Evolutionary conservation across 2,329 filamentous ascomycete species (phyloP).

Genomic region (Apiospora saccharicola): DNA sequence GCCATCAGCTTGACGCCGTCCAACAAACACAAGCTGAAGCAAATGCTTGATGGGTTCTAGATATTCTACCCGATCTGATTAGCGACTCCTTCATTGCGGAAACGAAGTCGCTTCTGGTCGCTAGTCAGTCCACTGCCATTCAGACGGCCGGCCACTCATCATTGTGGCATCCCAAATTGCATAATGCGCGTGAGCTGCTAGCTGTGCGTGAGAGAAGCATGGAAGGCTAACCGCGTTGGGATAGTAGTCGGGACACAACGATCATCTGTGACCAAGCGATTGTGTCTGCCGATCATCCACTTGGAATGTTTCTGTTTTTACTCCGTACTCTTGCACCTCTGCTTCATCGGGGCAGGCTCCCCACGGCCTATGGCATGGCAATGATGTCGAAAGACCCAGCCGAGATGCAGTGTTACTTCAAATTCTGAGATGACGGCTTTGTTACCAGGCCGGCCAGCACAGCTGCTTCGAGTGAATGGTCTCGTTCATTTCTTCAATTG

Average conservation of each 20-base stretch:
- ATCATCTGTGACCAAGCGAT: constrained; percentile 29
- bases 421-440: constrained; percentile 1
- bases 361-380: constrained; percentile 8
- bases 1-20: background rate
- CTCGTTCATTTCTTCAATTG: constrained; percentile 11
- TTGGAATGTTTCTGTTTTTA: constrained; percentile 31
- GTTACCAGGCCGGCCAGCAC: background rate
- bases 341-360: background rate
- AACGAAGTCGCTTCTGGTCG: background rate
- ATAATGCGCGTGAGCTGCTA: constrained; percentile 26
- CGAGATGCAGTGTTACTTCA: background rate
- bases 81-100: background rate
- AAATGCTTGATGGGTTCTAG: background rate
- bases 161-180: constrained; percentile 26
- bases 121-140: constrained; percentile 8
- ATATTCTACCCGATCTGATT: background rate
- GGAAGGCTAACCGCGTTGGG: constrained; percentile 27
- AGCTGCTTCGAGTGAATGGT: background rate
- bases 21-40: background rate
- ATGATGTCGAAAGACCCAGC: constrained; percentile 9
- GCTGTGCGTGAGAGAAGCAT: constrained; percentile 23
- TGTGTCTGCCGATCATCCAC: constrained; percentile 30
- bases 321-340: constrained; percentile 11
- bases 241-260: constrained; percentile 26
- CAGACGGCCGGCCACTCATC: constrained; percentile 7